Conservation (phyloP, 176 grass and related monocot genomes). For the Zoysia pacifica region DNA sequence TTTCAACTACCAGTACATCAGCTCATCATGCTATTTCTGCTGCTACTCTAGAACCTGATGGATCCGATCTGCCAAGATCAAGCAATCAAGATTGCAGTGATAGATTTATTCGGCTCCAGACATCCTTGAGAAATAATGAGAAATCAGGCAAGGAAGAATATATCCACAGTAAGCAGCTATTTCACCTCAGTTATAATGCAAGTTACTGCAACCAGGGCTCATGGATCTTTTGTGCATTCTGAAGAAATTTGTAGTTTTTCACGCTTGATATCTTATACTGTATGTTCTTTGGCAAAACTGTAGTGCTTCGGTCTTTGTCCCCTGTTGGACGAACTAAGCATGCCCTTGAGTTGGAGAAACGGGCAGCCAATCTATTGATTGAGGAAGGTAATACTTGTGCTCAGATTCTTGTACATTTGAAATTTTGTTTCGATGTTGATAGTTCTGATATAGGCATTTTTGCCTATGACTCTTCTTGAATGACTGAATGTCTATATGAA, state of each 20-base stretch:
- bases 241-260: not conserved
- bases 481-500: constrained; percentile 28
- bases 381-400: constrained; percentile 75
- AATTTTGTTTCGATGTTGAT: not conserved
- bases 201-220: not conserved
- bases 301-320: constrained; percentile 81
- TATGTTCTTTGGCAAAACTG: constrained; percentile 31
- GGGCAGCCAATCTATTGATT: constrained; percentile 80
- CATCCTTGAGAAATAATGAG: constrained; percentile 71
- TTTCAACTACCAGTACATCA: constrained; percentile 24
- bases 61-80: constrained; percentile 20
- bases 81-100: constrained; percentile 67
- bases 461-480: not conserved
- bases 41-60: not conserved
- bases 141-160: constrained; percentile 87
- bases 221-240: not conserved
- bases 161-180: constrained; percentile 64
- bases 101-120: constrained; percentile 71
- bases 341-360: constrained; percentile 86
- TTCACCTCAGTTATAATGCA: constrained; percentile 15
- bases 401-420: constrained; percentile 27
- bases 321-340: constrained; percentile 70
- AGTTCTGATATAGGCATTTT: constrained; percentile 8
- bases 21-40: constrained; percentile 20
- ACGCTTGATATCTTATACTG: constrained; percentile 6